Evolutionary conservation across 305 asterid genomes (phyloP), one percentile per base, ranked within the genome.

Genomic region (Fraxinus ornus): DNA sequence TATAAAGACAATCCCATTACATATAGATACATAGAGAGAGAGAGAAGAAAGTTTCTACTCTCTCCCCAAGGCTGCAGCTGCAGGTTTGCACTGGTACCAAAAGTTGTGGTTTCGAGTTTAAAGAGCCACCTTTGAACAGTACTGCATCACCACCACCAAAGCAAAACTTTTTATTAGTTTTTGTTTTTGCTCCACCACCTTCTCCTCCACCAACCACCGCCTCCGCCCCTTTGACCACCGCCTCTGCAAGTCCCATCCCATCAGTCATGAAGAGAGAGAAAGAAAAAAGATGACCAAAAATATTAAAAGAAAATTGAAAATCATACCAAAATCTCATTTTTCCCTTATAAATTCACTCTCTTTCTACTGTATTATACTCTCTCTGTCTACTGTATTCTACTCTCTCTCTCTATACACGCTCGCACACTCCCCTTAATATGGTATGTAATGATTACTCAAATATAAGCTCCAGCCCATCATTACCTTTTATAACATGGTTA

Each of bases 381-480:
- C 72, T 22, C 32, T 62, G 49, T 41, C 49, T 9, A 41, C 49
- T 41, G 49, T 41, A 41, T 9, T 41, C 49, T 24, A 17, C 8
- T 52, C 22, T 81, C 32, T 5, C 1, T 39, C 12, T 35, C 85
- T 70, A 83, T 76, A 49, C 68, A 49, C 81, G 2, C 76, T 0
- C 41, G 32, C 81, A 12, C 72, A 3, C 49, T 30, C 76, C 9
- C 55, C 79, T 49, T 70, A 68, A 2, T 73, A 79, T 60, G 84
- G 85, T 5, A 71, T 71, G 76, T 80, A 88, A 91, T 91, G 87
- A 93, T 90, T 89, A 90, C 52, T 73, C 83, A 84, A 88, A 87
- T 88, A 89, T 88, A 86, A 86, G 88, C 87, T 83, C 91, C 89
- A 86, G 84, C 85, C 89, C 88, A 87, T 88, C 87, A 89, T 92